Base-by-base conservation (phyloP, 1,284 basidiomycete species). In the Salmacisia buchloeana region DNA sequence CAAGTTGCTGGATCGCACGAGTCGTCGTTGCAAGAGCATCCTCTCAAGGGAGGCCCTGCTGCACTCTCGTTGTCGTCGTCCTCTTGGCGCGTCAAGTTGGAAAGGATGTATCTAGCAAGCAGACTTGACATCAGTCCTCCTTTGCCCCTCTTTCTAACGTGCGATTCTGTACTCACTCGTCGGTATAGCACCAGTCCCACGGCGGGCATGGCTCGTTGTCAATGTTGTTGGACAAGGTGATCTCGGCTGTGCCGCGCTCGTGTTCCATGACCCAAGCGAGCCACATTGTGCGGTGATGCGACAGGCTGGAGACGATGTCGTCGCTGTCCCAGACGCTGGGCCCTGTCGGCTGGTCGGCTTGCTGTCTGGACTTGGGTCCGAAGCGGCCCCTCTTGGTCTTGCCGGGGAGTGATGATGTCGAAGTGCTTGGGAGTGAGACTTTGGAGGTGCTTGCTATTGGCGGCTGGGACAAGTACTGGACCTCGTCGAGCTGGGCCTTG, bases 1-100 rank as follows among this genome's bases (percentile, higher is more conserved):
- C 73, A 75, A 2, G 64, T 69, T 6, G 12, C 39, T 0, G 73
- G 72, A 39, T 72, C 66, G 63, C 73, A 75, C 7, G 29, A 56
- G 13, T 70, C 70, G 41, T 68, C 64, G 13, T 66, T 61, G 60
- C 72, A 74, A 13, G 61, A 38, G 60, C 73, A 75, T 23, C 69
- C 69, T 2, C 29, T 7, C 25, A 63, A 29, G 3, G 49, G 49
- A 6, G 49, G 27, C 15, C 5, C 39, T 25, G 21, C 29, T 15
- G 46, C 29, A n/a, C 39, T 21, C 23, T 43, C 39, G 18, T 4
- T 21, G 39, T 38, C 18, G 10, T 43, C 39, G 4, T 43, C 39
- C 5, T 5, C 23, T 15, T 15, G 18, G 39, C 5, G 18, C 39
- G 39, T 43, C 15, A 54, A 31, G 29, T 54, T 54, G 49, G 31